phyloP scores from a whole-genome alignment of 768 basidiomycete species.

The Boletus coccyginus region DNA sequence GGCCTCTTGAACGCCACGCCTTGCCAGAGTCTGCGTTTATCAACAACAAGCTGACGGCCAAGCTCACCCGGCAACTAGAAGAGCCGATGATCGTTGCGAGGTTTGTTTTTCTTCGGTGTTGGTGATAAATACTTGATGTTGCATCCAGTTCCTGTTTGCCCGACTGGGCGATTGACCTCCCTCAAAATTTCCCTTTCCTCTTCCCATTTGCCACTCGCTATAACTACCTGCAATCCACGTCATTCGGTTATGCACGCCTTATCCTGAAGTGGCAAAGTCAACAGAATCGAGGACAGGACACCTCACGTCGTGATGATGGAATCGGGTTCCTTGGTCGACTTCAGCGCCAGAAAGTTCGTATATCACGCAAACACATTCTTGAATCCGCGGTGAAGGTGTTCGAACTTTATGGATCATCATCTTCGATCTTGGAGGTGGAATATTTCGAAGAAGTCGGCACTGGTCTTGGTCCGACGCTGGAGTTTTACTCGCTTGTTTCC shows the following conservation, averaged over 20 bases:
- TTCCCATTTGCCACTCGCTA: constrained; percentile 99
- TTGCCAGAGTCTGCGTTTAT: constrained; percentile 85
- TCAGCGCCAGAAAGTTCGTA: constrained; percentile 94
- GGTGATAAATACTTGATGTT: not conserved
- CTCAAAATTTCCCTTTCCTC: constrained; percentile 96
- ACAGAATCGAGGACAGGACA: constrained; percentile 74
- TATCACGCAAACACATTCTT: constrained; percentile 90
- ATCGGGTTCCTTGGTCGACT: constrained; percentile 90
- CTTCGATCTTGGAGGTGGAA: constrained; percentile 93
- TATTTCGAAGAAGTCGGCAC: constrained; percentile 99
- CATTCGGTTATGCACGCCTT: constrained; percentile 94
- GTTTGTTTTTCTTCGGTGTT: constrained; percentile 40
- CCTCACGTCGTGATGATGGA: constrained; percentile 81
- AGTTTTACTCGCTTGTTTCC: constrained; percentile 97
- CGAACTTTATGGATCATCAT: constrained; percentile 92
- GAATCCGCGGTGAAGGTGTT: constrained; percentile 97
- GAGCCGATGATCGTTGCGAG: constrained; percentile 99
- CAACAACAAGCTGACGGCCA: constrained; percentile 97
- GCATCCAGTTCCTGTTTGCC: constrained; percentile 82
- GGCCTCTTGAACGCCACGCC: constrained; percentile 50
- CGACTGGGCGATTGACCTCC: constrained; percentile 95
- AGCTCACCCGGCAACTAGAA: constrained; percentile 94
- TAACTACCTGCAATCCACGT: constrained; percentile 95
- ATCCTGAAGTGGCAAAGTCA: constrained; percentile 95
- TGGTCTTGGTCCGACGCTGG: constrained; percentile 93